These are phyloP conservation scores for Pythium biforme DNA, from an alignment of 352 stramenopile genomes.

Conservation along the genomic window DNA sequence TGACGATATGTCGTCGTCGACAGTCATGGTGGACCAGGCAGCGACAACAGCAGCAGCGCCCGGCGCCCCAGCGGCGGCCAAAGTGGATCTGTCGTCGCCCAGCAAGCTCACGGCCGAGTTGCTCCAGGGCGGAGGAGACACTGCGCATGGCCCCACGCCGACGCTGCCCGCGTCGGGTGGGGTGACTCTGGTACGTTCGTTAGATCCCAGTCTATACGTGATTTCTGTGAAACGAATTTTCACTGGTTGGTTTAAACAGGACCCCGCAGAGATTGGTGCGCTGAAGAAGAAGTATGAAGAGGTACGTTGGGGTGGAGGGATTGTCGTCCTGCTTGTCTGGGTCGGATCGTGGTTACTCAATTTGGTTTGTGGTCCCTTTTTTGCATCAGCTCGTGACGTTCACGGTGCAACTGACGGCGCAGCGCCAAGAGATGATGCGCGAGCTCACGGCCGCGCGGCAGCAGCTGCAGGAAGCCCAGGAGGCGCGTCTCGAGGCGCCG, in stretches of 20 bases:
- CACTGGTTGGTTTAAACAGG: constrained; percentile 23
- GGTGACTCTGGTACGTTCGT: constrained; percentile 16
- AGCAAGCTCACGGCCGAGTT: constrained; percentile 1
- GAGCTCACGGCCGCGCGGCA: constrained; percentile 72
- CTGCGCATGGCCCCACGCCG: neutral
- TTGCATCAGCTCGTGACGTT: constrained; percentile 74
- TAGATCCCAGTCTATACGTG: neutral
- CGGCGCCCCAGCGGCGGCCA: neutral
- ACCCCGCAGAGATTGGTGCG: constrained; percentile 56
- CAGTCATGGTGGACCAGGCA: neutral
- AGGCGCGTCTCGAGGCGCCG: constrained; percentile 45
- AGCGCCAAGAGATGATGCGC: constrained; percentile 82
- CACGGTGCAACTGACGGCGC: constrained; percentile 84
- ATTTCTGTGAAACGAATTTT: neutral
- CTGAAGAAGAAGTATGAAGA: constrained; percentile 90
- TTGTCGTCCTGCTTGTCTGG: too few relatives aligned
- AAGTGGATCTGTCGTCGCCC: constrained; percentile 11
- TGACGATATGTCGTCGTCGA: neutral
- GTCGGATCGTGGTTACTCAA: too few relatives aligned
- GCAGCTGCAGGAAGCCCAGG: constrained; percentile 70
- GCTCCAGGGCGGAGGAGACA: constrained; percentile 1
- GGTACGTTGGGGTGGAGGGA: constrained; percentile 32
- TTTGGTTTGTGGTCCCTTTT: neutral
- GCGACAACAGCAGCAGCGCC: neutral
- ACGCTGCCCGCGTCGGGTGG: neutral